Evolutionary conservation across 192 early-diverging fungal genomes (phyloP).

Genomic region (Cetraspora pellucida): DNA sequence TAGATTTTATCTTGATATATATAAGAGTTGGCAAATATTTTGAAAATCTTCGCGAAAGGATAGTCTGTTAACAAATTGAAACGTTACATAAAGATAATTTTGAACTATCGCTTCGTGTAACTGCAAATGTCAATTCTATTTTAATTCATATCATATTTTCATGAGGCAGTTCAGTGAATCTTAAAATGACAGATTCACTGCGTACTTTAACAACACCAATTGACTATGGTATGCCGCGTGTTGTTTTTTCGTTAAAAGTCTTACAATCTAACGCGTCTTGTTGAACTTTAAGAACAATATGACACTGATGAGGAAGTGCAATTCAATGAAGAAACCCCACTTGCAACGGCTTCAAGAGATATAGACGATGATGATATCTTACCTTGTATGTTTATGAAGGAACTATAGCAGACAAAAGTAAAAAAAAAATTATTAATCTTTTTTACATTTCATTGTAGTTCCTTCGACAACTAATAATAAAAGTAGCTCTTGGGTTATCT

Average conservation of each 20-base stretch:
- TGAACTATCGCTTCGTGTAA: too few relatives aligned
- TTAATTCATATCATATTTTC: too few relatives aligned
- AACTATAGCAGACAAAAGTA: not conserved
- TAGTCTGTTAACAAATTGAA: too few relatives aligned
- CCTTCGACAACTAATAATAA: not conserved
- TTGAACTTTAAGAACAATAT: not conserved
- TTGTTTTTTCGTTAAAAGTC: not conserved
- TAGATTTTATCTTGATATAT: too few relatives aligned
- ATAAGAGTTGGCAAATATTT: too few relatives aligned
- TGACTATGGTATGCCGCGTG: not conserved
- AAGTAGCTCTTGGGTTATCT: conserved; percentile 42
- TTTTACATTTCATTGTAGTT: not conserved
- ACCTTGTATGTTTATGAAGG: not conserved
- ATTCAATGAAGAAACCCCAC: not conserved
- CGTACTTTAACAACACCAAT: not conserved
- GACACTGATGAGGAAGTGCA: not conserved
- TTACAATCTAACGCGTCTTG: not conserved
- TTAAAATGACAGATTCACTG: not conserved
- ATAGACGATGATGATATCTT: not conserved
- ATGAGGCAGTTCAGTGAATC: not conserved
- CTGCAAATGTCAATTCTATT: too few relatives aligned
- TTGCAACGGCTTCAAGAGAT: not conserved
- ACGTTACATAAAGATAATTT: too few relatives aligned
- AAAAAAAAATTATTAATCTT: not conserved
- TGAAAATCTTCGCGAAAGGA: too few relatives aligned